phyloP scores from a whole-genome alignment of 2,329 filamentous ascomycete genomes.

The Penicillium rolfsii region DNA sequence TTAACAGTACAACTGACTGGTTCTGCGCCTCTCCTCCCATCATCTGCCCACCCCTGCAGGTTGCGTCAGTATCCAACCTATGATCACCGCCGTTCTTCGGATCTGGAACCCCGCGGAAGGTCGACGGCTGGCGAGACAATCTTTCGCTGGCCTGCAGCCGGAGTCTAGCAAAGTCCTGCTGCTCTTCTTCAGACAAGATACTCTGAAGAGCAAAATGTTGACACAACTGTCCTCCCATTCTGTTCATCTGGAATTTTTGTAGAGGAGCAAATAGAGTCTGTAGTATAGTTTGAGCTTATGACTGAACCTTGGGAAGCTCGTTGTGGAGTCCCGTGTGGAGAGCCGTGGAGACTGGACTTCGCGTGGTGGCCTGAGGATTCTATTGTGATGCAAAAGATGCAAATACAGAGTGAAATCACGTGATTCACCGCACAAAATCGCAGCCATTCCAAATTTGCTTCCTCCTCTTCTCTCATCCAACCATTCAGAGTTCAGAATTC shows the following conservation, averaged over 20 bases:
- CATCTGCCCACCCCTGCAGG: not conserved
- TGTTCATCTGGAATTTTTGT: conserved; percentile 43
- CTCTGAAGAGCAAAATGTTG: conserved; percentile 43
- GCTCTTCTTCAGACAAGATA: conserved; percentile 33
- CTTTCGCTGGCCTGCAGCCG: conserved; percentile 25
- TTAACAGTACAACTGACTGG: conserved; percentile 13
- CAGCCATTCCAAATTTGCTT: conserved; percentile 2
- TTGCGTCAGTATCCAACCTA: not conserved
- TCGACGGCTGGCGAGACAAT: conserved; percentile 16
- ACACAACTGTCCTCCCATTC: conserved; percentile 49
- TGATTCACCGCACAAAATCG: conserved; percentile 22
- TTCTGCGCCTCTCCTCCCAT: not conserved
- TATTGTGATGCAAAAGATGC: conserved; percentile 9
- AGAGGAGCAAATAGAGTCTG: not conserved
- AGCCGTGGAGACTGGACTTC: not conserved
- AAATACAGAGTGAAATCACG: conserved; percentile 11
- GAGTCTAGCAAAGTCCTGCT: conserved; percentile 40
- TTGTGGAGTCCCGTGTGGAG: not conserved
- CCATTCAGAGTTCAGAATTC: not conserved
- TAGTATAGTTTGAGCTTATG: not conserved
- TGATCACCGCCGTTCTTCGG: not conserved
- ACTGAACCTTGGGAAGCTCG: conserved; percentile 3
- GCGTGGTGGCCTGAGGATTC: not conserved
- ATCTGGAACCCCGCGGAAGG: conserved; percentile 17
- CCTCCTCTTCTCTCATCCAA: not conserved